Evolutionary conservation across 148 eudicot genomes (phyloP), one percentile per base, ranked within the genome.

Genomic region (Beta vulgaris): DNA sequence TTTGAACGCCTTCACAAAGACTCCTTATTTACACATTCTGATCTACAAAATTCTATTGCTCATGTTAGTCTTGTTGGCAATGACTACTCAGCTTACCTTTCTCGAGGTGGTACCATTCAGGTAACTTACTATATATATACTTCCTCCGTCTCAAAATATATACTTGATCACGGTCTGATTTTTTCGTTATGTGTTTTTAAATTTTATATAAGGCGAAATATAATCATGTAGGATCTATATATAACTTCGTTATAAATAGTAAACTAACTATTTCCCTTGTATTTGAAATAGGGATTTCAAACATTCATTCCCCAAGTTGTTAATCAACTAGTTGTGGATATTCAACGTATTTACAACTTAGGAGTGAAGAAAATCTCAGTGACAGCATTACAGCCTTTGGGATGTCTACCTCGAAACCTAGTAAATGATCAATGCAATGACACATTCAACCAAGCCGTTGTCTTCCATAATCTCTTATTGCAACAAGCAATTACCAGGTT

Each of bases 11-110:
- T 95, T 6, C 26, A 89, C 6, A 28, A 82, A 0, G 58, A 84
- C 7, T 57, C 77, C 3, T 64, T 83, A 46, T 84, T 84, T 84
- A 83, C 60, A 9, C 70, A 73, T 21, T 2, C 25, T 26, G 90
- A 90, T 60, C 68, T 95, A 72, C 59, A 69, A 11, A 69, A 89
- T 31, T 82, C 97, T 4, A 68, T 86, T 6, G 91, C 83, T 46
- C 85, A 87, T 4, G 88, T 92, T 44, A 78, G 83, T 37, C 80
- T 95, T 34, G 78, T 91, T 3, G 98, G 98, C 21, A 92, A 92
- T 34, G 98, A 95, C 76, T 95, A 92, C 72, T 63, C 73, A 21
- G 67, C 84, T 49, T 92, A 73, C 79, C 60, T 83, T 5, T 54
- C 81, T 69, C 71, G 21, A 19, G 87, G 87, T 34, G 98, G 90